Conservation (phyloP, 2,329 filamentous ascomycete species). For the Davidsoniella australis region DNA sequence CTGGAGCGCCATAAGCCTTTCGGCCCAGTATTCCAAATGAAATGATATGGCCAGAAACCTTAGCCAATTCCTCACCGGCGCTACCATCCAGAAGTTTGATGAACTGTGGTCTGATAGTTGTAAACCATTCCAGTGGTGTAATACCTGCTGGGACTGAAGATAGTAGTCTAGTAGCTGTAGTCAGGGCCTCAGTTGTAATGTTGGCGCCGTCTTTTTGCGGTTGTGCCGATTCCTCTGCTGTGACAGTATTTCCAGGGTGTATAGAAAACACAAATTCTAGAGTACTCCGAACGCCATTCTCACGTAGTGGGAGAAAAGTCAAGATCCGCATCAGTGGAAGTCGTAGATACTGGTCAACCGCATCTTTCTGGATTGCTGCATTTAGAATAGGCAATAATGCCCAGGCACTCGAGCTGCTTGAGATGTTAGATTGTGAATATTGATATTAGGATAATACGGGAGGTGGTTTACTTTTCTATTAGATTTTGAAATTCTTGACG, state of each 20-base stretch:
- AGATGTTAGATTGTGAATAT: slow-evolving; percentile 11
- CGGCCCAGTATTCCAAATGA: slow-evolving; percentile 50
- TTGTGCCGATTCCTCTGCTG: slow-evolving; percentile 23
- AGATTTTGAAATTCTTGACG: slow-evolving; percentile 28
- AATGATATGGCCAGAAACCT: slow-evolving; percentile 43
- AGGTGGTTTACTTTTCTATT: slow-evolving; percentile 26
- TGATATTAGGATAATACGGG: not conserved
- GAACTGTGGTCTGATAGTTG: slow-evolving; percentile 42
- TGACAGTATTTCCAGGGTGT: slow-evolving; percentile 35
- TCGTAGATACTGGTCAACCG: slow-evolving; percentile 43
- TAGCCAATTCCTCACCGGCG: slow-evolving; percentile 38
- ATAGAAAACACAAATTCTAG: slow-evolving; percentile 57
- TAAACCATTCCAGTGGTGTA: slow-evolving; percentile 40
- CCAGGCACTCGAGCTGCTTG: slow-evolving; percentile 24
- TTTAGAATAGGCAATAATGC: slow-evolving; percentile 45
- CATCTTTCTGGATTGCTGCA: slow-evolving; percentile 42
- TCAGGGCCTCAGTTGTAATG: slow-evolving; percentile 52
- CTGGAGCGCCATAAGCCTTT: slow-evolving; percentile 45
- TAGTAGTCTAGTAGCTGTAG: slow-evolving; percentile 43
- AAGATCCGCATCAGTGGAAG: slow-evolving; percentile 38
- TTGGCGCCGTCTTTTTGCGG: slow-evolving; percentile 41
- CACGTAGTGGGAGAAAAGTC: slow-evolving; percentile 41
- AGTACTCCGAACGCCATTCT: slow-evolving; percentile 46
- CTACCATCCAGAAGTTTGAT: slow-evolving; percentile 42
- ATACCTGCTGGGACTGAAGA: slow-evolving; percentile 40